Evolutionary conservation across 139 green algal genomes (phyloP).

Genomic region (Mychonastes homosphaera): DNA sequence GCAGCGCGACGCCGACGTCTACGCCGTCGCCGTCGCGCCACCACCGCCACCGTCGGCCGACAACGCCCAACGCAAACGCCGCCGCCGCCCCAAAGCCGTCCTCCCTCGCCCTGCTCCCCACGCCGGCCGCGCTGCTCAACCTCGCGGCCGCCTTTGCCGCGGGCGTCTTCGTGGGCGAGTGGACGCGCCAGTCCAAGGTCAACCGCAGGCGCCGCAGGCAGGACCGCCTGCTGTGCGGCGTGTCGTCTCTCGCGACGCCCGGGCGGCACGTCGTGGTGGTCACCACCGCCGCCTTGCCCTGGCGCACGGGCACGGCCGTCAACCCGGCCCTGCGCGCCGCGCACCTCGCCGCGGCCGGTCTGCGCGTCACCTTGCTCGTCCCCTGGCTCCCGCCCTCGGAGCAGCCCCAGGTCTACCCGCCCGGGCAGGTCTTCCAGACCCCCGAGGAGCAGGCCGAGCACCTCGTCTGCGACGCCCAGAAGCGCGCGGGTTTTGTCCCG

Average conservation of each 20-base stretch:
- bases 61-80: too few relatives aligned
- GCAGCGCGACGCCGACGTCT: too few relatives aligned
- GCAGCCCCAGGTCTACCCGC: constrained; percentile 69
- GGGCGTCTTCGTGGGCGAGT: too few relatives aligned
- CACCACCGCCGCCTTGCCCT: constrained; percentile 84
- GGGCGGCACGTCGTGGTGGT: constrained; percentile 70
- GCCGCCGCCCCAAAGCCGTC: too few relatives aligned
- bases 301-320: constrained; percentile 87
- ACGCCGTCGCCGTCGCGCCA: too few relatives aligned
- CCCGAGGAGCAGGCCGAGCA: constrained; percentile 48
- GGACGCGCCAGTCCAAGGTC: too few relatives aligned
- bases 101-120: too few relatives aligned
- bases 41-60: too few relatives aligned
- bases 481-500: constrained; percentile 37
- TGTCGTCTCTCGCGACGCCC: constrained; percentile 36
- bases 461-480: constrained; percentile 63
- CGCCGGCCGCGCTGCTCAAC: too few relatives aligned
- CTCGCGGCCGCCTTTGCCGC: too few relatives aligned
- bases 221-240: too few relatives aligned
- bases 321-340: constrained; percentile 90
- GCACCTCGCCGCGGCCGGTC: constrained; percentile 48
- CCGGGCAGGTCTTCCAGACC: constrained; percentile 58
- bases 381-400: constrained; percentile 67
- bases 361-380: constrained; percentile 71
- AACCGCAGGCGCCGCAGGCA: too few relatives aligned